Conservation (phyloP, 768 basidiomycete genomes). For the Lactifluus hygrophoroides region DNA sequence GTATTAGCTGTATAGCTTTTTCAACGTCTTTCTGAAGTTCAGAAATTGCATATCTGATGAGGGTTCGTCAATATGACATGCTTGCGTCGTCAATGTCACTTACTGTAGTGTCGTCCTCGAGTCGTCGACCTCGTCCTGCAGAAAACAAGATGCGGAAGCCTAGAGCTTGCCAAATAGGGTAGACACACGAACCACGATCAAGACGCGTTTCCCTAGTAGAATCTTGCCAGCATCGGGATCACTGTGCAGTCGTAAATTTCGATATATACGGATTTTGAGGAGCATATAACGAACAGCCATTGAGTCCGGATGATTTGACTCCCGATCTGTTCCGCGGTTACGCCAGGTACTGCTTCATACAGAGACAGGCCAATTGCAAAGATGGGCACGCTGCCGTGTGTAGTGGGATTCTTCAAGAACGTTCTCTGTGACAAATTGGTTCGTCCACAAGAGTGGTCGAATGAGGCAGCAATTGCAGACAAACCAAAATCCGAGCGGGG, state of each 20-base stretch:
- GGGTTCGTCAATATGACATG: neutral
- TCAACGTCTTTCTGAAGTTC: constrained; percentile 91
- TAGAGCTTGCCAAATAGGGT: neutral
- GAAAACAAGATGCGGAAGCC: constrained; percentile 16
- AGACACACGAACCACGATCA: constrained; percentile 63
- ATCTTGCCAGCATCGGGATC: constrained; percentile 58
- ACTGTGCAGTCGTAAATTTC: constrained; percentile 27
- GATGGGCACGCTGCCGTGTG: constrained; percentile 78
- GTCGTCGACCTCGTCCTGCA: constrained; percentile 81
- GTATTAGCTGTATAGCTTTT: constrained; percentile 49
- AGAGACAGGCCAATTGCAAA: constrained; percentile 95
- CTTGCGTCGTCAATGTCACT: constrained; percentile 23
- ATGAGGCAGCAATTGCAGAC: neutral
- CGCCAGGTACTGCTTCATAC: constrained; percentile 82
- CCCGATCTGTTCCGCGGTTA: constrained; percentile 65
- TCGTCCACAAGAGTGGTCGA: neutral
- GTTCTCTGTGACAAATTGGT: constrained; percentile 50
- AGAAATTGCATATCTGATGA: constrained; percentile 70
- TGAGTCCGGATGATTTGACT: constrained; percentile 89
- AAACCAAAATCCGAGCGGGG: constrained; percentile 80
- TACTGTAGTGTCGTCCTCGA: constrained; percentile 84
- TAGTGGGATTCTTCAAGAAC: constrained; percentile 63
- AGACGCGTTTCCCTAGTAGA: constrained; percentile 68
- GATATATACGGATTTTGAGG: neutral
- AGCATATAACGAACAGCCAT: constrained; percentile 54